Base-by-base conservation (phyloP, 768 basidiomycete genomes). In the Tylopilus felleus region DNA sequence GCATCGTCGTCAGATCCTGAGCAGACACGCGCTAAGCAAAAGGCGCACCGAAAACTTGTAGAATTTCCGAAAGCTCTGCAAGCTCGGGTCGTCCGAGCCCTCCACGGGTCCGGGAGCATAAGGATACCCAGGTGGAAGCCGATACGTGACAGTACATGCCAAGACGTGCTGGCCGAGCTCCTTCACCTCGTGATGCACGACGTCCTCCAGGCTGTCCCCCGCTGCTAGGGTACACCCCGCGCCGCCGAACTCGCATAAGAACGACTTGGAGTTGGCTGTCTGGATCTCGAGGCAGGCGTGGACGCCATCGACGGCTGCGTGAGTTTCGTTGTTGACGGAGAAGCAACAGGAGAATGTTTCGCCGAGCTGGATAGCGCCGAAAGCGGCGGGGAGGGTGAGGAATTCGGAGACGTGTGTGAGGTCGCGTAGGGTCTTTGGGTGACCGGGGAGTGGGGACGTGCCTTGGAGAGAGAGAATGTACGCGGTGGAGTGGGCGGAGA, bases 161-260 rank as follows among this genome's bases (percentile, higher is more conserved):
- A 98, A 74, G 12, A 95, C 90, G 68, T 96, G 93, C 65, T 92
- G 85, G 1, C 93, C 93, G 19, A 96, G 77, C 65, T 98, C 94
- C 71, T 97, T 97, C 60, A 97, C 90, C 73, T 98, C 95, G 63
- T 92, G 89, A 56, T 83, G 77, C 1, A 93, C 85, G 16, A 89
- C 73, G 40, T 77, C 73, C 65, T 91, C 86, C 29, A 90, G 62
- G 0, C 82, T 82, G 62, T 84, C 82, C 22, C 83, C 82, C 2
- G 78, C 75, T 0, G 67, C 50, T 46, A 96, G 71, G 22, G 65
- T 70, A 35, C 76, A 68, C 3, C 75, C 75, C 9, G 73, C 55
- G 4, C 82, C 84, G 5, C 88, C 88, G 44, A 83, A 78, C 61
- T 88, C 89, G 16, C 78, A 80, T 22, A 87, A 72, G 14, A 78